Evolutionary conservation across 2,329 filamentous ascomycete species (phyloP), one percentile per base, ranked within the genome.

Genomic region (Fusarium devonianum): DNA sequence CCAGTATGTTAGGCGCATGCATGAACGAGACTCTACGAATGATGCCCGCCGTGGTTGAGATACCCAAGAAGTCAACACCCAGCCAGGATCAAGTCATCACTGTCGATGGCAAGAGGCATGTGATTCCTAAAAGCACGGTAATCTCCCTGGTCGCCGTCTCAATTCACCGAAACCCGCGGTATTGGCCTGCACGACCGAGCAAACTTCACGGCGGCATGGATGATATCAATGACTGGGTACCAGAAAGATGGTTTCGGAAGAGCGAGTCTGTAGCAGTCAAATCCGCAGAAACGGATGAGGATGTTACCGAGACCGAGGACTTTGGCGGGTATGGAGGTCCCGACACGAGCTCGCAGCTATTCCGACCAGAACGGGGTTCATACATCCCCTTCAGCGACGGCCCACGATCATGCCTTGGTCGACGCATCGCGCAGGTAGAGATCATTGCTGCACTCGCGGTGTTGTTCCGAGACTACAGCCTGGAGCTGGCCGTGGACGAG

Each of bases 11-110:
- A 8, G 90, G 87, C 13, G 89, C 90, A 4, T 82, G 87, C 61
- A 81, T 93, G 78, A 89, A 91, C 65, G 90, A 94, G 74, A 85
- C 87, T 26, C 77, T 94, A 42, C 84, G 90, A 9, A 64, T 92
- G 30, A 78, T 90, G 50, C 88, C 89, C 2, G 84, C 90, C 0
- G 86, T 90, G 13, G 75, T 85, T 32, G 82, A 81, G 41, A 86
- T 94, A 18, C 89, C 89, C 19, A 94, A 94, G 72, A 80, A 76
- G 41, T 80, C 83, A 4, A 65, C 71, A 3, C 67, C 72, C 3
- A 64, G 67, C 2, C 66, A 74, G 16, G 78, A 80, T 40, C 86
- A 92, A 70, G 67, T 75, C 14, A 67, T 93, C 30, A 77, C 70
- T 3, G 68, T 89, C 32, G 75, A 83, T 41, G 88, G 86, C 2